Percentiles rank a stretch among this genome's conserved stretches.
These are phyloP conservation scores for Sutorius australiensis DNA, from an alignment of 768 basidiomycete genomes.

Conservation along the genomic window DNA sequence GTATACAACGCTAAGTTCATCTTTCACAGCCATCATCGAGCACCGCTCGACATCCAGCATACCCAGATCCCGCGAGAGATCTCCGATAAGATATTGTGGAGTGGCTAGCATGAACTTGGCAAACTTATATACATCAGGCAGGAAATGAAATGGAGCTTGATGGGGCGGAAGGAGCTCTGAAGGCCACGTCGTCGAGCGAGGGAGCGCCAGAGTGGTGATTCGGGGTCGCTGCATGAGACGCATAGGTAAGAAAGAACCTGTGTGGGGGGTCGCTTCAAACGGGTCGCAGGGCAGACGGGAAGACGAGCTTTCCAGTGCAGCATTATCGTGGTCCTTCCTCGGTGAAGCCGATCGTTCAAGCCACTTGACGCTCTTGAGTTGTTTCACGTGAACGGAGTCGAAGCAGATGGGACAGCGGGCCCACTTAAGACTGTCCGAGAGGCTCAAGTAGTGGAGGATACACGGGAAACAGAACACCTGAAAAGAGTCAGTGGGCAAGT, in stretches of 20 bases:
- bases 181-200: conserved; percentile 89
- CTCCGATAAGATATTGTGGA: conserved; percentile 72
- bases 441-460: conserved; percentile 84
- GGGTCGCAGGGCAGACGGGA: conserved; percentile 38
- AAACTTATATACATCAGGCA: conserved; percentile 84
- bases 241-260: conserved; percentile 70
- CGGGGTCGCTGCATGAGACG: conserved; percentile 90
- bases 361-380: conserved; percentile 94
- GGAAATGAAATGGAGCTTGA: conserved; percentile 93
- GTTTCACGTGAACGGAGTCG: conserved; percentile 85
- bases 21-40: conserved; percentile 59
- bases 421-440: conserved; percentile 80
- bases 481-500: conserved; percentile 14
- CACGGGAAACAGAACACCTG: conserved; percentile 95
- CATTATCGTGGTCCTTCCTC: conserved; percentile 29
- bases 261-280: conserved; percentile 40
- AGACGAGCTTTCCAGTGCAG: conserved; percentile 38
- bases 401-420: conserved; percentile 95
- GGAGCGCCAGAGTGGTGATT: conserved; percentile 92
- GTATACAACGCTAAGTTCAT: conserved; percentile 75
- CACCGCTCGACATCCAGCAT: conserved; percentile 71
- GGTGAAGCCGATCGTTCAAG: conserved; percentile 49
- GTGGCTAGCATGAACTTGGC: conserved; percentile 97
- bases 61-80: conserved; percentile 69
- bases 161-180: conserved; percentile 89